Evolutionary conservation across 192 early-diverging fungal genomes (phyloP).

Genomic region (Chytriomyces hyalinus): DNA sequence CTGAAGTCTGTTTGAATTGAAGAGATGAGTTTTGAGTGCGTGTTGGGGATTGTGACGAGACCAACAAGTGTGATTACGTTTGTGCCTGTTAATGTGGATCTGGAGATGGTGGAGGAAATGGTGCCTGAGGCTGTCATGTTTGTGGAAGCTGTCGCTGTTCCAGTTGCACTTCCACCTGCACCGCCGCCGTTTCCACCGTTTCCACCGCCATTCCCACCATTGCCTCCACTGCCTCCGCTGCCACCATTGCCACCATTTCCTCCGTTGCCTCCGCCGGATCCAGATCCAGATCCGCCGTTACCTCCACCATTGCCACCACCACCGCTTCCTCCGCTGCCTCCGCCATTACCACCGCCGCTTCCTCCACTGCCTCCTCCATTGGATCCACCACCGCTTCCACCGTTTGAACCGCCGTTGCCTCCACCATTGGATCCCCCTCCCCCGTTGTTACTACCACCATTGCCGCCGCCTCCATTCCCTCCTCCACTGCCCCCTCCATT

Average conservation of each 20-base stretch:
- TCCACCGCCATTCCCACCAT: not conserved
- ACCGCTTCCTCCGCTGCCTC: too few relatives aligned
- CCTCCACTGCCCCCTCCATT: too few relatives aligned
- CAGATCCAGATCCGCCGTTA: too few relatives aligned
- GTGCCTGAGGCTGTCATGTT: not conserved
- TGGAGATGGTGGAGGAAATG: not conserved
- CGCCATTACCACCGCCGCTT: too few relatives aligned
- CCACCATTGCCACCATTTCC: not conserved
- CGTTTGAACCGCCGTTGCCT: conserved; percentile 5
- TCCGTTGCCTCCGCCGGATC: not conserved
- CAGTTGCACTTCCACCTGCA: not conserved
- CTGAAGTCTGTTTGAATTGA: not conserved
- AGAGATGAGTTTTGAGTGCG: not conserved
- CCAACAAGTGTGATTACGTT: not conserved
- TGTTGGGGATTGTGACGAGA: not conserved
- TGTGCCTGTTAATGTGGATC: not conserved
- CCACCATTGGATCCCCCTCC: not conserved
- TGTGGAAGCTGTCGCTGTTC: not conserved
- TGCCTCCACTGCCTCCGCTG: not conserved
- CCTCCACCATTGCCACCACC: too few relatives aligned
- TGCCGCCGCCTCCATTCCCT: not conserved
- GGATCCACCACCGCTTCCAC: not conserved
- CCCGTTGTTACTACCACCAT: not conserved
- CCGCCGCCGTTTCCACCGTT: not conserved
- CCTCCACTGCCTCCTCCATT: too few relatives aligned